Evolutionary conservation across 495 filamentous ascomycete species (phyloP), one percentile per base, ranked within the genome.

Genomic region (Xylaria longipes): DNA sequence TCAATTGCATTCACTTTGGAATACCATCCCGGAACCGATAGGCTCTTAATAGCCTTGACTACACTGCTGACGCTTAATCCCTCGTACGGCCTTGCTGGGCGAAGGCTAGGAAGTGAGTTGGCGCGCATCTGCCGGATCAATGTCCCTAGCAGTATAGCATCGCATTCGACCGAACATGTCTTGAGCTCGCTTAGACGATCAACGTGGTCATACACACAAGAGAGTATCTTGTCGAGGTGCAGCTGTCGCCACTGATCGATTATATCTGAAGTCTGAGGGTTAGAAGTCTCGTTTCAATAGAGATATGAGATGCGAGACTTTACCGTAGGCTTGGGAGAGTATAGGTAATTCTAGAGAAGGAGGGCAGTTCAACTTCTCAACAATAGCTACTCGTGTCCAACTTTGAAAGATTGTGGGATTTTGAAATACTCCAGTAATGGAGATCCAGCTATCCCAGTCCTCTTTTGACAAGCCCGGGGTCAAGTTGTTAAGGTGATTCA

Each of bases 391-490:
- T 37, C 65, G 65, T 14, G 65, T 68, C 48, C 65, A 68, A 20
- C 6, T 17, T 6, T 33, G 43, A 27, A 68, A 68, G 17, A 45
- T 68, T 0, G n/a, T 25, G 17, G 48, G 33, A 12, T 45, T 58
- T 1, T 45, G 65, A n/a, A 68, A 68, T 33, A 68, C 65, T 1
- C 65, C 52, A 0, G 65, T 54, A 9, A 68, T 58, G 35, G 37
- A 57, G 25, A 68, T 68, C 65, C 65, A 68, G 25, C 37, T 25
- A 22, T 68, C 50, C 37, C 50, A 68, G 48, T 68, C 63, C 31
- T 65, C 29, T 14, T n/a, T 31, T 35, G 63, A 43, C 5, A 37
- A 11, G 22, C 20, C 14, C 1, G 65, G 33, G 52, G 37, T 37
- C 3, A 8, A 14, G 9, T 41, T 5, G n/a, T 5, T 1, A 1